Evolutionary conservation across 1,284 basidiomycete genomes (phyloP), one percentile per base, ranked within the genome.

Genomic region (Porodaedalea pini): DNA sequence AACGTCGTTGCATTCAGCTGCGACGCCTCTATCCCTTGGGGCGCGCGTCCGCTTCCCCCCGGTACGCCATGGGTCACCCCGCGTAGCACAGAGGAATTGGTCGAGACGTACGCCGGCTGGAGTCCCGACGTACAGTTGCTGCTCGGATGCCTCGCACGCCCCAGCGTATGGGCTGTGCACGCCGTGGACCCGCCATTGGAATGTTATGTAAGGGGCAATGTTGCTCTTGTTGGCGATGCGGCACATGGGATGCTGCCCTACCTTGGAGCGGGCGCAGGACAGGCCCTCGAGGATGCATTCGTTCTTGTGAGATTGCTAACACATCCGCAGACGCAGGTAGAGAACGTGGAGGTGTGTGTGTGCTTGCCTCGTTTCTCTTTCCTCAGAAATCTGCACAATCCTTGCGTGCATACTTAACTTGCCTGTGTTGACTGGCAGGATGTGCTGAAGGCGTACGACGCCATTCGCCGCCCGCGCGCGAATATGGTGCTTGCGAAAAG

Each of bases 161-260:
- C 81, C 0, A 79, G 70, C 61, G 82, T 79, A 66, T 87, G 84
- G 85, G 76, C 73, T 2, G 78, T 87, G 40, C 83, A 85, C 61
- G 73, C 75, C 21, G 59, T 85, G 6, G 63, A 76, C 55, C 80
- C 80, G 0, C 77, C 77, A 0, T 68, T 87, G 36, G 60, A 71
- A 4, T 77, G 68, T 10, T 86, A 75, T 61, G 70, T 76, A 23
- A 72, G 73, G 29, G 78, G 75, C 0, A 71, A 71, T 3, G 70
- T 85, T 5, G 80, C 78, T 0, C 68, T 87, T 15, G 69, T 83
- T 10, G 83, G 83, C 4, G 84, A 86, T 66, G 78, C 83, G 2
- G 80, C 80, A 13, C 83, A 86, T 65, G 81, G 73, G 0, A 85
- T 83, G 76, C 66, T 77, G 17, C 82, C 84, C 0, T 81, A 83